Evolutionary conservation across 176 grass and related monocot genomes (phyloP).

Genomic region (Coix lacrymajobi): DNA sequence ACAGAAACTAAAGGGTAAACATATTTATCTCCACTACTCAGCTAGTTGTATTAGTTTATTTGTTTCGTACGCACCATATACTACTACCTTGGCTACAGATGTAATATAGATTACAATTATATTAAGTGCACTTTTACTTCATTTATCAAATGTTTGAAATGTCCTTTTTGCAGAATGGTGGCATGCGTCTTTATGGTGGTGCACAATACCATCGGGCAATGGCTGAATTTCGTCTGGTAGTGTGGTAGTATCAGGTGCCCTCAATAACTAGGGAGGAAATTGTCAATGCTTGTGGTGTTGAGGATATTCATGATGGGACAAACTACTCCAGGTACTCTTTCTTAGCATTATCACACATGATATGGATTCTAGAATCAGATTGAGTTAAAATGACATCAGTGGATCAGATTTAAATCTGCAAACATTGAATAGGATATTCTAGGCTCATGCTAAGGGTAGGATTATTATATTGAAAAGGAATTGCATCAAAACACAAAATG

Average conservation of each 20-base stretch:
- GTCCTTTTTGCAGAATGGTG: conserved; percentile 61
- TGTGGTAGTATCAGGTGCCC: conserved; percentile 83
- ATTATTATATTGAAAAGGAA: background rate
- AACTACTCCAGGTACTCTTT: conserved; percentile 83
- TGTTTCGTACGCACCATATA: background rate
- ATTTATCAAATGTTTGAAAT: background rate
- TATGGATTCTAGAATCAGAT: background rate
- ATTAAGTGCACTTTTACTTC: background rate
- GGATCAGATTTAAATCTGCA: background rate
- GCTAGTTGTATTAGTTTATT: background rate
- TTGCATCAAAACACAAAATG: background rate
- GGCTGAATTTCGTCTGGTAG: conserved; percentile 92
- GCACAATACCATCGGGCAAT: conserved; percentile 94
- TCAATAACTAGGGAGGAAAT: conserved; percentile 96
- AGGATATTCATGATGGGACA: conserved; percentile 98
- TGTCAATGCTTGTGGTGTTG: conserved; percentile 98
- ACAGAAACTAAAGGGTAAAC: background rate
- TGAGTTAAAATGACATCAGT: background rate
- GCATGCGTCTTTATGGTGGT: conserved; percentile 95
- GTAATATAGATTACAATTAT: background rate
- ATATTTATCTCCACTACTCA: background rate
- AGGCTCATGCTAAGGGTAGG: background rate
- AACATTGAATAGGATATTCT: background rate
- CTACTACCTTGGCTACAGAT: background rate
- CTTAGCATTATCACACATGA: background rate